A percentile compares a stretch with the other conserved stretches of the same genome.
Evolutionary conservation across 345 rosid species (phyloP).

Genomic region (Eucalyptus lansdowneana): DNA sequence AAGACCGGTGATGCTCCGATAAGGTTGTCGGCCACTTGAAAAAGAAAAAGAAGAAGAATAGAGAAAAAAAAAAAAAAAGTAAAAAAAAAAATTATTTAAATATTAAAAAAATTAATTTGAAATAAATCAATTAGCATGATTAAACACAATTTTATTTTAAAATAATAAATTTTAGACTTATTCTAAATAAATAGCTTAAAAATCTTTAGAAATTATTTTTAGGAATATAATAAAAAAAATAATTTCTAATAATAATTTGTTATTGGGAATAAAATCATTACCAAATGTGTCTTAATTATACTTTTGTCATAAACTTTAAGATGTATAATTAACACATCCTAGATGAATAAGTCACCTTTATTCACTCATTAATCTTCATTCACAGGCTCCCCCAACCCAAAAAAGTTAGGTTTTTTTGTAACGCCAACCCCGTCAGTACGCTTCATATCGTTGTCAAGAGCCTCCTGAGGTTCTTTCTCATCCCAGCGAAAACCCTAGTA

Average conservation of each 20-base stretch:
- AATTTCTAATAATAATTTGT: accelerated
- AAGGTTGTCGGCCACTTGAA: accelerated
- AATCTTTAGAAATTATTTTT: too few relatives aligned
- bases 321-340: accelerated
- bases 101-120: too few relatives aligned
- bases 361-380: too few relatives aligned
- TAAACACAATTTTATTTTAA: too few relatives aligned
- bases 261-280: accelerated
- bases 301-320: accelerated
- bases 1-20: accelerated
- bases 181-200: too few relatives aligned
- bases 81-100: too few relatives aligned
- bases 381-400: neutral
- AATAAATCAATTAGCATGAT: accelerated
- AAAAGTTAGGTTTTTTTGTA: neutral
- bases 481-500: neutral
- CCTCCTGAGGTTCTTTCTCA: neutral
- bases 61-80: accelerated
- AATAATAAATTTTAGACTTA: too few relatives aligned
- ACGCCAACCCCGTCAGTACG: neutral
- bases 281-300: accelerated
- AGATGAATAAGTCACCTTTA: too few relatives aligned
- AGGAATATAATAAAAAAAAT: accelerated
- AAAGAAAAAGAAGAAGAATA: too few relatives aligned
- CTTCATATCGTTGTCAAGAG: neutral